These are phyloP conservation scores for Venturia nashicola DNA, from an alignment of 2,329 filamentous ascomycete genomes.

Conservation along the genomic window DNA sequence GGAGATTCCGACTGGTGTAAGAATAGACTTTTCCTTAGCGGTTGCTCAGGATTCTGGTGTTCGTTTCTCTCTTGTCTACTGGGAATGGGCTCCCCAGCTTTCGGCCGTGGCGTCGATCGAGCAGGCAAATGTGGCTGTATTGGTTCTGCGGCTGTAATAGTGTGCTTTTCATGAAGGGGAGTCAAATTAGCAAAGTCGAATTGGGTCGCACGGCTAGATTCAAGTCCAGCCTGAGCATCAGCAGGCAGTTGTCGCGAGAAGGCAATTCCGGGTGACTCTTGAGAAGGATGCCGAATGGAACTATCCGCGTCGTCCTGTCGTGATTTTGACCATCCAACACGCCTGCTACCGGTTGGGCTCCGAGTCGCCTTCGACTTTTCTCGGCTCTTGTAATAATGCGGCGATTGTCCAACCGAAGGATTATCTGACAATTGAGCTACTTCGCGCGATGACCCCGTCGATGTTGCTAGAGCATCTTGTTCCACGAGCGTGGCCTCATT, in stretches of 20 bases:
- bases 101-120: not conserved
- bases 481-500: not conserved
- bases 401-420: not conserved
- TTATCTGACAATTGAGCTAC: not conserved
- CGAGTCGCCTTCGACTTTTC: no score
- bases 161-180: constrained; percentile 3
- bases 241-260: not conserved
- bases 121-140: not conserved
- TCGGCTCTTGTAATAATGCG: not conserved
- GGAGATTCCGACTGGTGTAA: not conserved
- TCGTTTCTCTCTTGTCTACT: not conserved
- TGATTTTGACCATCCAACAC: not conserved
- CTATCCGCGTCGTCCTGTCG: not conserved
- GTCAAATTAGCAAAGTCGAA: constrained; percentile 6
- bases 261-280: not conserved
- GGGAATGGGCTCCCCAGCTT: not conserved
- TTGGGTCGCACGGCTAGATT: not conserved
- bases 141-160: not conserved
- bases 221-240: not conserved
- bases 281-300: not conserved
- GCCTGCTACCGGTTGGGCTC: not conserved
- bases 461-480: not conserved
- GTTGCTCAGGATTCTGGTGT: no score
- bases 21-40: not conserved
- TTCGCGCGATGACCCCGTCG: not conserved